Percentiles rank a stretch among this genome's conserved stretches.
Evolutionary conservation across 768 basidiomycete species (phyloP).

Genomic region (Naematelia encephala): DNA sequence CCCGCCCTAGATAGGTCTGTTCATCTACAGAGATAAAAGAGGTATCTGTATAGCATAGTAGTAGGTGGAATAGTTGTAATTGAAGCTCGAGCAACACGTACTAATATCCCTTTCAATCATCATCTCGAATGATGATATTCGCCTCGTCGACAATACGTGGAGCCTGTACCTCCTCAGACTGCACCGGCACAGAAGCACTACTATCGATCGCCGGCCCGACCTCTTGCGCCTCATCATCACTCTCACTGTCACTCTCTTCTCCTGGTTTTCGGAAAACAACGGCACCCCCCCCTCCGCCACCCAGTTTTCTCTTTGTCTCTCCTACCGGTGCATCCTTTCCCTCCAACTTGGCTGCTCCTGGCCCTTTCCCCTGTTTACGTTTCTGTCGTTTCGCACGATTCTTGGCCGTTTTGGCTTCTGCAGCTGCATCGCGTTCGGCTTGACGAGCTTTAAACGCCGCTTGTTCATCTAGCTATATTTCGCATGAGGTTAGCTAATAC

Average conservation of each 20-base stretch:
- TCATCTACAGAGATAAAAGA: no score
- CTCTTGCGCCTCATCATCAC: conserved; percentile 51
- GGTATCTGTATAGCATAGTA: no score
- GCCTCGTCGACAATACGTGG: conserved; percentile 14
- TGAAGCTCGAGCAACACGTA: neutral
- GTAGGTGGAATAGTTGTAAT: no score
- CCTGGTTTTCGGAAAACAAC: conserved; percentile 61
- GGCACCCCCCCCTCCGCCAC: conserved; percentile 59
- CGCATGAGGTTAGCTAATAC: no score
- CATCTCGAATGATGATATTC: conserved; percentile 51
- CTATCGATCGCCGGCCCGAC: conserved; percentile 3
- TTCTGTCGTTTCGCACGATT: conserved; percentile 91
- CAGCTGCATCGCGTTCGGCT: conserved; percentile 64
- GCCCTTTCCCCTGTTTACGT: conserved; percentile 67
- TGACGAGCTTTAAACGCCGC: conserved; percentile 73
- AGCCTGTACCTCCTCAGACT: conserved; percentile 7
- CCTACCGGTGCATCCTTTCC: no score
- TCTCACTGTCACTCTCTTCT: conserved; percentile 45
- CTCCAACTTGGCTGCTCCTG: no score
- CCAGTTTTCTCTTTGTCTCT: conserved; percentile 47
- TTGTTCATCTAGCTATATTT: conserved; percentile 60
- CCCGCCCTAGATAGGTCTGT: no score
- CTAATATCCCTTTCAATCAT: conserved; percentile 36
- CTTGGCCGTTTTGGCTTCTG: conserved; percentile 88
- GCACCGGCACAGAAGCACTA: neutral